Evolutionary conservation across 164 flowering plant genomes (phyloP).

Genomic region (Nymphaea thermarum): DNA sequence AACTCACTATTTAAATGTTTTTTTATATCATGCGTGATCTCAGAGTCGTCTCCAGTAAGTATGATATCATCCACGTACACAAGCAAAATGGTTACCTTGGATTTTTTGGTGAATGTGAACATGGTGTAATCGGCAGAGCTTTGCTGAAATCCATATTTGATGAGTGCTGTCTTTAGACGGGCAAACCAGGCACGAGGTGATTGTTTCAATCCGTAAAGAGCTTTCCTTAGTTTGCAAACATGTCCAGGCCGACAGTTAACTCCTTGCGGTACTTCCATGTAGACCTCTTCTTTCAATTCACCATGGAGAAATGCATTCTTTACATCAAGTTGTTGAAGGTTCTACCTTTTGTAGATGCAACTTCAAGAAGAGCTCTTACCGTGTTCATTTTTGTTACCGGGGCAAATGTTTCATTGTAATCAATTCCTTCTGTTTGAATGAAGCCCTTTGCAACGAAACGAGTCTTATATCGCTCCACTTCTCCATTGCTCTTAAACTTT

Average conservation of each 20-base stretch:
- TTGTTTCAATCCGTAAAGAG: neutral
- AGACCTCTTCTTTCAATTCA: neutral
- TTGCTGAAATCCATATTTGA: neutral
- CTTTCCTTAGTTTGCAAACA: neutral
- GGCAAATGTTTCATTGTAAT: slow-evolving; percentile 1
- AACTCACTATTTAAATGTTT: neutral
- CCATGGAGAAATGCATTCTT: slow-evolving; percentile 3
- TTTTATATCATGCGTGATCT: neutral
- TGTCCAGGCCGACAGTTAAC: neutral
- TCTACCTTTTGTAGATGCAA: neutral
- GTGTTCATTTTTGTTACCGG: slow-evolving; percentile 2
- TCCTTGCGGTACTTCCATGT: neutral
- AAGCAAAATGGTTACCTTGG: neutral
- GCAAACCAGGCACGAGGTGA: neutral
- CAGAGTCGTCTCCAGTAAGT: neutral
- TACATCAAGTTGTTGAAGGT: neutral
- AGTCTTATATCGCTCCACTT: slow-evolving; percentile 1
- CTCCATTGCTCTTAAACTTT: neutral
- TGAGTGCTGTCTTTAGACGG: neutral
- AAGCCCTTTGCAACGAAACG: neutral
- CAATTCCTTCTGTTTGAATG: neutral
- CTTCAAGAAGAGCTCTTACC: neutral
- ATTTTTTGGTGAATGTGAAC: neutral
- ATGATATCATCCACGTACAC: neutral
- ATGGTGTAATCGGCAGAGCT: neutral